Conservation (phyloP, 768 basidiomycete species). For the Lanmaoa pseudosensibilis region DNA sequence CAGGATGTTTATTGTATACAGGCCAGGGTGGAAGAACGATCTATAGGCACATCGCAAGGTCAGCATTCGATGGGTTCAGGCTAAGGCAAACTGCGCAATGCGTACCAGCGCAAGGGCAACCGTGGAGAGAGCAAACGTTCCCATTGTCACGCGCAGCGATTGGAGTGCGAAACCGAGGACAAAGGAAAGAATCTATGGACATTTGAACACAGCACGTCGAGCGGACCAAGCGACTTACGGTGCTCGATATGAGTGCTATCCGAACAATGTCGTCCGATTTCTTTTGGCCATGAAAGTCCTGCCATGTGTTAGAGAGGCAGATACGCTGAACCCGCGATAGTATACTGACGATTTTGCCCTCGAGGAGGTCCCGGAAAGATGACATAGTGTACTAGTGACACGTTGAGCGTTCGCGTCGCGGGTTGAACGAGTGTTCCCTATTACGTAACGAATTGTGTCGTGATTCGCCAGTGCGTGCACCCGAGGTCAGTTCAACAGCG, state of each 20-base stretch:
- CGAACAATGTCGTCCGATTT: conserved; percentile 25
- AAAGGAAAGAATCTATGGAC: conserved; percentile 31
- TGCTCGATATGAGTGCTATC: conserved; percentile 22
- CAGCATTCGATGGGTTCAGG: not conserved
- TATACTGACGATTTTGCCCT: conserved; percentile 32
- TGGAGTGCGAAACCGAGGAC: conserved; percentile 30
- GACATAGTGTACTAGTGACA: conserved; percentile 25
- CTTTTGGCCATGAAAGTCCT: conserved; percentile 36
- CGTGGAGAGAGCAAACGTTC: conserved; percentile 22
- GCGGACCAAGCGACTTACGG: conserved; percentile 18
- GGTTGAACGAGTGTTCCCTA: not conserved
- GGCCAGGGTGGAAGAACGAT: conserved; percentile 70
- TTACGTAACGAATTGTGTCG: conserved; percentile 24
- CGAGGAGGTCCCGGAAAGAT: conserved; percentile 26
- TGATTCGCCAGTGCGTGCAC: too few species aligned
- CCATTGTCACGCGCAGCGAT: conserved; percentile 28
- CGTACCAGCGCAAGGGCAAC: conserved; percentile 24
- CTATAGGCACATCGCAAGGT: conserved; percentile 33
- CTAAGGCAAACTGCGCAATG: too few species aligned
- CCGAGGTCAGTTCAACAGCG: not conserved
- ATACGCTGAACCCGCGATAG: not conserved
- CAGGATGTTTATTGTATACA: conserved; percentile 30
- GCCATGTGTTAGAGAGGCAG: conserved; percentile 2
- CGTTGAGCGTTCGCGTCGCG: not conserved
- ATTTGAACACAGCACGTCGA: not conserved